Percentiles rank a stretch among this genome's conserved stretches.
phyloP scores from a whole-genome alignment of 208 protist genomes.

The Leishmania amazonensis region DNA sequence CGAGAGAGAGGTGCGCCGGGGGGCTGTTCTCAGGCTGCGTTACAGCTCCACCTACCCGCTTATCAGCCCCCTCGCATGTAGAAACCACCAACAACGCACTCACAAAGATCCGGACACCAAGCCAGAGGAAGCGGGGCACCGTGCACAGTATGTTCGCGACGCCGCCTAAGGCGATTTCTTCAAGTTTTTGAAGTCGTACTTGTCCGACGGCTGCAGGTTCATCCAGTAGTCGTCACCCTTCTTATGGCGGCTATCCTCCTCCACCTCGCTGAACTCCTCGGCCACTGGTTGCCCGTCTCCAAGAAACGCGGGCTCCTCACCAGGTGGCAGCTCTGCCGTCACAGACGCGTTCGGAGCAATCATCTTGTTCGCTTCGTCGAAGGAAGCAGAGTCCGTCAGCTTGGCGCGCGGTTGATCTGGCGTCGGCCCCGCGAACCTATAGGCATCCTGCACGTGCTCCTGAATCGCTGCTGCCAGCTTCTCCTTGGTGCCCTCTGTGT shows the following conservation, averaged over 20 bases:
- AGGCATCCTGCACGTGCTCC: slow-evolving; percentile 93
- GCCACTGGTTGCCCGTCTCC: slow-evolving; percentile 34
- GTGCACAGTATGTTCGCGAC: not conserved
- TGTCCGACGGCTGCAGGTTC: slow-evolving; percentile 88
- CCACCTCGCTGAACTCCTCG: slow-evolving; percentile 81
- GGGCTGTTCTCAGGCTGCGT: not conserved
- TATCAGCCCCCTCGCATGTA: not conserved
- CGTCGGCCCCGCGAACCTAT: slow-evolving; percentile 86
- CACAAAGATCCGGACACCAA: not conserved
- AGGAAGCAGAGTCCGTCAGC: slow-evolving; percentile 79
- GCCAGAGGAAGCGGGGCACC: not conserved
- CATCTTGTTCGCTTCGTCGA: slow-evolving; percentile 92
- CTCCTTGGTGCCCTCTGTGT: slow-evolving; percentile 83
- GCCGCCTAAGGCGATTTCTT: slow-evolving; percentile 80
- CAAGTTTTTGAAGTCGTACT: slow-evolving; percentile 91
- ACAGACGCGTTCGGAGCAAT: slow-evolving; percentile 85
- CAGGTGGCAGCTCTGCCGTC: slow-evolving; percentile 41
- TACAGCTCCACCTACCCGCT: not conserved
- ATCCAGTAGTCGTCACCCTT: slow-evolving; percentile 94
- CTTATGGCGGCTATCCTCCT: slow-evolving; percentile 82
- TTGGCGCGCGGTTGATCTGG: slow-evolving; percentile 82
- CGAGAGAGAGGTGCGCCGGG: not conserved
- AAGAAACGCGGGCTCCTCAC: slow-evolving; percentile 44
- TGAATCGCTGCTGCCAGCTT: slow-evolving; percentile 92
- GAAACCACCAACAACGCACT: not conserved